Conservation (phyloP, 1,284 basidiomycete genomes). For the Ustilago shanxiensis region DNA sequence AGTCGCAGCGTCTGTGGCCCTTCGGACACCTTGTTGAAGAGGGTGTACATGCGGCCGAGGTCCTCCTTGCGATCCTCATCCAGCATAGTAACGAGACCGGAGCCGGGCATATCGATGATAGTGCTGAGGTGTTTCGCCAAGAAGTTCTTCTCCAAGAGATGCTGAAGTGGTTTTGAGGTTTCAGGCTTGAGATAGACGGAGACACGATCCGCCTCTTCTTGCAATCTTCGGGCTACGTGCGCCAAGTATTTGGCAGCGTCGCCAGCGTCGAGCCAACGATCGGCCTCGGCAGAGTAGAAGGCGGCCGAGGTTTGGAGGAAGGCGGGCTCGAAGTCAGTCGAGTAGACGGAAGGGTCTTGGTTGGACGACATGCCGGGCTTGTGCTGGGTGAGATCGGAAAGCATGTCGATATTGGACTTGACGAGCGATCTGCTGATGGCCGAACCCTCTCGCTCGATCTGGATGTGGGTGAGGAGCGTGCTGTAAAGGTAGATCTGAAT, state of each 20-base stretch:
- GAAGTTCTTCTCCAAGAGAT: constrained; percentile 83
- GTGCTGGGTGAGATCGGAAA: constrained; percentile 77
- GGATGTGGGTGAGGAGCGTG: constrained; percentile 87
- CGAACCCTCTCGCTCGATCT: constrained; percentile 90
- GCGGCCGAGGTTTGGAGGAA: constrained; percentile 82
- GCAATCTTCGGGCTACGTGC: constrained; percentile 85
- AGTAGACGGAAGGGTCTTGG: constrained; percentile 78
- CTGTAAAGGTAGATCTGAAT: constrained; percentile 85
- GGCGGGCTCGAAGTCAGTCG: constrained; percentile 84
- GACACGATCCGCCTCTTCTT: constrained; percentile 87
- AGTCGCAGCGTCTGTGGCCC: constrained; percentile 77
- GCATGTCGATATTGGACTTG: constrained; percentile 87
- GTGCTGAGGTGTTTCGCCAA: constrained; percentile 81
- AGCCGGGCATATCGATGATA: constrained; percentile 84
- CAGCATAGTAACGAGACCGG: constrained; percentile 89
- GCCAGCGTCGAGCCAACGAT: constrained; percentile 78
- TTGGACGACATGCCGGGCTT: constrained; percentile 22
- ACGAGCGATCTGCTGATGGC: constrained; percentile 91
- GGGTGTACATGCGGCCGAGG: constrained; percentile 82
- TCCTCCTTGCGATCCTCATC: constrained; percentile 84
- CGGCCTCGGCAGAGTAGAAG: constrained; percentile 86
- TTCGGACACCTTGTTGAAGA: constrained; percentile 80
- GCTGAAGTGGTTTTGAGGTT: constrained; percentile 79
- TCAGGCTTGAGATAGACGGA: constrained; percentile 87
- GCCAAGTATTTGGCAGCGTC: constrained; percentile 86